These are phyloP conservation scores for Chrysochromulina parva DNA, from an alignment of 78 protist genomes.

Conservation along the genomic window DNA sequence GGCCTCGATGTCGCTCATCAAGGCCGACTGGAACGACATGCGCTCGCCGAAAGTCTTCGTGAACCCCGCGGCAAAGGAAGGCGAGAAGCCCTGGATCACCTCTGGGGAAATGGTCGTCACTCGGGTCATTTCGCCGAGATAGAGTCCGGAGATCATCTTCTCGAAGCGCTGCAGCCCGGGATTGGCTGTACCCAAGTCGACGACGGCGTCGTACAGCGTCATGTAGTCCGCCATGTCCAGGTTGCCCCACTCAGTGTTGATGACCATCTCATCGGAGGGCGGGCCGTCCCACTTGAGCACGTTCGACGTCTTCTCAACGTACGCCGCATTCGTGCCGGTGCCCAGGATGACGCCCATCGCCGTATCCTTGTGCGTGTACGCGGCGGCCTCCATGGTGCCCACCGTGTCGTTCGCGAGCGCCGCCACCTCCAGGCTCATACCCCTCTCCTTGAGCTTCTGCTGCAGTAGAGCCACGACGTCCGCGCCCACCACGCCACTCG, in stretches of 20 bases:
- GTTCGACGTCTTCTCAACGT: slow-evolving; percentile 15
- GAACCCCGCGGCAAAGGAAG: neutral
- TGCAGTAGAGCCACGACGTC: slow-evolving; percentile 50
- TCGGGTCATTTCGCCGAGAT: slow-evolving; percentile 61
- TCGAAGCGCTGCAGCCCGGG: slow-evolving; percentile 39
- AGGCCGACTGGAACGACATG: neutral
- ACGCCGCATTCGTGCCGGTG: slow-evolving; percentile 62
- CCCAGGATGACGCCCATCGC: slow-evolving; percentile 55
- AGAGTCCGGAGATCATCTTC: slow-evolving; percentile 63
- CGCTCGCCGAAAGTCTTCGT: neutral
- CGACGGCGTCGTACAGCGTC: neutral
- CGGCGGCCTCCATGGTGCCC: slow-evolving; percentile 50
- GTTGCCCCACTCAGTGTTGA: slow-evolving; percentile 64
- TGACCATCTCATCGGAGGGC: neutral
- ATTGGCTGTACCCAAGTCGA: slow-evolving; percentile 51
- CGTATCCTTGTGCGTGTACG: neutral
- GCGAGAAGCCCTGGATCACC: neutral
- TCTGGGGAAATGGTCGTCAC: neutral
- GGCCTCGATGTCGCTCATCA: neutral
- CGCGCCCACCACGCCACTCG: slow-evolving; percentile 2
- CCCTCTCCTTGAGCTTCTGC: neutral
- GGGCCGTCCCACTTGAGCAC: neutral
- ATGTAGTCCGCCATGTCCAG: neutral
- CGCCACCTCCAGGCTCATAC: neutral
- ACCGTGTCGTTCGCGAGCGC: slow-evolving; percentile 69